Evolutionary conservation across 208 protist genomes (phyloP).

Genomic region (Endotrypanum monterogeii): DNA sequence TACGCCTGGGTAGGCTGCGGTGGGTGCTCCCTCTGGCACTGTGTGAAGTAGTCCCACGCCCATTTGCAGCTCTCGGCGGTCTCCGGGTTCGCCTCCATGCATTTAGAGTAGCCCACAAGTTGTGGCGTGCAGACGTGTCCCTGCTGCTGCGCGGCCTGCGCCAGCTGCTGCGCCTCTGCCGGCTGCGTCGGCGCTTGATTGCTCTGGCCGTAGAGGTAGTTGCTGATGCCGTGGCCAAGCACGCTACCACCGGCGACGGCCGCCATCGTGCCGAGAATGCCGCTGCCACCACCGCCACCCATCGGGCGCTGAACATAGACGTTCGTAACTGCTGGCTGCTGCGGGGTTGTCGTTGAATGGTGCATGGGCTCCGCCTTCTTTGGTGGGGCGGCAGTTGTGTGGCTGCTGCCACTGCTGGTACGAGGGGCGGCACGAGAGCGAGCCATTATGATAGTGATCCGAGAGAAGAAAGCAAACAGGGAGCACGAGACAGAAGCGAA

Average conservation of each 20-base stretch:
- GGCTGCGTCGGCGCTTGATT: constrained; percentile 76
- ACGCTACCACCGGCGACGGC: constrained; percentile 83
- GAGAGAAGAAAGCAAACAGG: not conserved
- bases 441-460: constrained; percentile 37
- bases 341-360: constrained; percentile 22
- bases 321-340: constrained; percentile 69
- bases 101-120: constrained; percentile 81
- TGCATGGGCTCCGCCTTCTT: constrained; percentile 27
- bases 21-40: constrained; percentile 64
- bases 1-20: constrained; percentile 2
- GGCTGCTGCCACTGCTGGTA: constrained; percentile 24
- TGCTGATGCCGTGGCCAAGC: constrained; percentile 86
- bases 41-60: constrained; percentile 88
- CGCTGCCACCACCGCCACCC: constrained; percentile 51
- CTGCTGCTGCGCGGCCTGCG: constrained; percentile 58
- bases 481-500: not conserved
- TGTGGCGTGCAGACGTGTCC: constrained; percentile 67
- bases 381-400: constrained; percentile 7
- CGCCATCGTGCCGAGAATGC: constrained; percentile 84
- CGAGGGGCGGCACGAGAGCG: constrained; percentile 57
- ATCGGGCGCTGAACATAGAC: constrained; percentile 67
- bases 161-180: constrained; percentile 82
- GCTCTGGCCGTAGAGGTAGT: constrained; percentile 78
- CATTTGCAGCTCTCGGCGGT: constrained; percentile 77
- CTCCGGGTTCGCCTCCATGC: constrained; percentile 72